phyloP scores from a whole-genome alignment of 768 basidiomycete genomes.

The Crepidotus variabilis region DNA sequence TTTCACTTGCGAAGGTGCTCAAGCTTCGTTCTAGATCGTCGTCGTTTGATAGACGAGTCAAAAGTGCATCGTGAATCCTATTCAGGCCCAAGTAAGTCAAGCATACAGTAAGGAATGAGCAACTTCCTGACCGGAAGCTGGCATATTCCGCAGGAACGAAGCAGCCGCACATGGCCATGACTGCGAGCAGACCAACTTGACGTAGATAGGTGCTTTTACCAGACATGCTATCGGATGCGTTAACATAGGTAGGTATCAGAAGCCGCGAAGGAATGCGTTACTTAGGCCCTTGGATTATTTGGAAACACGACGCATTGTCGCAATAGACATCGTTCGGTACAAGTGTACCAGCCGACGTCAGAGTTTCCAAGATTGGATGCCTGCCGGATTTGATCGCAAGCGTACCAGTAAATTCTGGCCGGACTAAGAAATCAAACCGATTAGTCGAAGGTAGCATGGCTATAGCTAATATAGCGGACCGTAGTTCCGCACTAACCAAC shows the following conservation, averaged over 20 bases:
- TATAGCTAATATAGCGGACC: constrained; percentile 19
- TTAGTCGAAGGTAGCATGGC: not conserved
- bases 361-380: constrained; percentile 82
- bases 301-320: constrained; percentile 79
- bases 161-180: constrained; percentile 89
- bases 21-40: constrained; percentile 87
- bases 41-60: constrained; percentile 90
- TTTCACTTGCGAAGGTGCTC: constrained; percentile 95
- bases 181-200: constrained; percentile 76
- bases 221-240: constrained; percentile 35
- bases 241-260: not conserved
- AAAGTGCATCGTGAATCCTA: constrained; percentile 78
- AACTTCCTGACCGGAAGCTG: constrained; percentile 63
- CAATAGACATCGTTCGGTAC: constrained; percentile 92
- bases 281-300: constrained; percentile 92
- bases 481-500: constrained; percentile 41
- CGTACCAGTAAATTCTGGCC: constrained; percentile 89
- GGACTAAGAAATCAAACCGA: constrained; percentile 43
- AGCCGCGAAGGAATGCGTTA: constrained; percentile 20
- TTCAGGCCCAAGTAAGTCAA: not conserved
- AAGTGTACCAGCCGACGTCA: constrained; percentile 62
- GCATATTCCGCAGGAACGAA: constrained; percentile 95
- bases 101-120: not conserved
- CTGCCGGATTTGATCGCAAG: constrained; percentile 86
- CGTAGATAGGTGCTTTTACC: constrained; percentile 86